Evolutionary conservation across 352 stramenopile genomes (phyloP), one percentile per base, ranked within the genome.

Genomic region (Phytophthora cryptogea): DNA sequence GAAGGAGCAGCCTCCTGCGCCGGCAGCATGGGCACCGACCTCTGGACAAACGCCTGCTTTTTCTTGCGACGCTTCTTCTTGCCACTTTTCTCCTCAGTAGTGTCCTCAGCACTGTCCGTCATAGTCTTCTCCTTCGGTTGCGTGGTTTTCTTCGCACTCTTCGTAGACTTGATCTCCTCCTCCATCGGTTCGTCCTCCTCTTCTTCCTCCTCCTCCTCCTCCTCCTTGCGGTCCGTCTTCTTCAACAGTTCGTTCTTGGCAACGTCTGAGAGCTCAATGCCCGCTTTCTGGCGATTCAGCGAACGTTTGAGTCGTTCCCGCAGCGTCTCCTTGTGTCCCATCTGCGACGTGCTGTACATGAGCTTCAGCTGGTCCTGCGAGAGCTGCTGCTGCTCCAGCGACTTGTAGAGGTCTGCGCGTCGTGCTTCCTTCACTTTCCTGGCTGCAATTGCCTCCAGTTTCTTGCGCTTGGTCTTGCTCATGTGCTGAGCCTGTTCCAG

Each of bases 401-500:
- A 95, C 69, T 93, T 91, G 68, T 89, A 91, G 32, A 95, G 56
- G 14, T 83, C 64, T n/a, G 86, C 80, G 5, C 84, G 78, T 39
- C 78, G 66, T 28, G 82, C 81, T 39, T 95, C 83, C 59, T 93
- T 92, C 23, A 86, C 56, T 70, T 95, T 95, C 40, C 75, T 72
- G 16, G 77, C 78, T 57, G 81, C 86, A 4, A 95, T 74, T 23
- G 78, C 72, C 39, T 90, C 83, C 9, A 95, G 57, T 51, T 93
- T 93, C 57, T 90, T 90, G 59, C 84, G 86, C 60, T 95, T 95
- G 45, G 69, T 80, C 58, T 89, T 90, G 61, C 80, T 93, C 70
- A 93, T 73, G 35, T 84, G 85, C 31, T 76, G 53, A 1, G 83
- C 82, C 43, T 86, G 68, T 43, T 90, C 52, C 48, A 95, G 33